A percentile compares a stretch with the other conserved stretches of the same genome.
Conservation (phyloP, 2,329 filamentous ascomycete species). For the Penicillium olsonii region DNA sequence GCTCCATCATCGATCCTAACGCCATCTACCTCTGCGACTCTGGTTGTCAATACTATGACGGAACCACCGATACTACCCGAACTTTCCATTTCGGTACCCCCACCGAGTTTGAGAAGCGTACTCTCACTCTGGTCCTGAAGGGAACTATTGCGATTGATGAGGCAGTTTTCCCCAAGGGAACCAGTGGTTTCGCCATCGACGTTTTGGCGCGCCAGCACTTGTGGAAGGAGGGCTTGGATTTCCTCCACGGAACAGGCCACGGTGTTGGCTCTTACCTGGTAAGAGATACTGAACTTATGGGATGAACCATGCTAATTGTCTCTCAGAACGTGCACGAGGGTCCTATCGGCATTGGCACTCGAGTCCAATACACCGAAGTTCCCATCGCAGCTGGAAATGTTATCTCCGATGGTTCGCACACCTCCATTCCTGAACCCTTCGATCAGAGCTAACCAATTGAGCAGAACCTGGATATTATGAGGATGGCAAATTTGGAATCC, state of each 20-base stretch:
- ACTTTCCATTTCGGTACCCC: constrained; percentile 90
- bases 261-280: constrained; percentile 86
- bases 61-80: constrained; percentile 92
- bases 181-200: constrained; percentile 89
- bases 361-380: constrained; percentile 88
- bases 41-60: constrained; percentile 92
- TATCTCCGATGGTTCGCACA: constrained; percentile 68
- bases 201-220: constrained; percentile 84
- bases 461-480: constrained; percentile 93
- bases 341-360: constrained; percentile 91
- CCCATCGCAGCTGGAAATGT: constrained; percentile 89
- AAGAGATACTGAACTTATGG: constrained; percentile 10
- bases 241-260: constrained; percentile 93
- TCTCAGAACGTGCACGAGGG: constrained; percentile 89
- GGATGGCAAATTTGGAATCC: constrained; percentile 89
- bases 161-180: constrained; percentile 90
- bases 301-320: constrained; percentile 17
- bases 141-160: constrained; percentile 87
- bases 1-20: constrained; percentile 78
- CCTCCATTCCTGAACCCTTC: not conserved
- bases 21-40: constrained; percentile 95
- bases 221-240: constrained; percentile 92
- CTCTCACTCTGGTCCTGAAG: constrained; percentile 93
- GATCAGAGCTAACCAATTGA: constrained; percentile 13
- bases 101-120: constrained; percentile 77